A percentile compares a stretch with the other conserved stretches of the same genome.
These are phyloP conservation scores for Triangularia setosa DNA, from an alignment of 2,329 filamentous ascomycete species.

Conservation along the genomic window DNA sequence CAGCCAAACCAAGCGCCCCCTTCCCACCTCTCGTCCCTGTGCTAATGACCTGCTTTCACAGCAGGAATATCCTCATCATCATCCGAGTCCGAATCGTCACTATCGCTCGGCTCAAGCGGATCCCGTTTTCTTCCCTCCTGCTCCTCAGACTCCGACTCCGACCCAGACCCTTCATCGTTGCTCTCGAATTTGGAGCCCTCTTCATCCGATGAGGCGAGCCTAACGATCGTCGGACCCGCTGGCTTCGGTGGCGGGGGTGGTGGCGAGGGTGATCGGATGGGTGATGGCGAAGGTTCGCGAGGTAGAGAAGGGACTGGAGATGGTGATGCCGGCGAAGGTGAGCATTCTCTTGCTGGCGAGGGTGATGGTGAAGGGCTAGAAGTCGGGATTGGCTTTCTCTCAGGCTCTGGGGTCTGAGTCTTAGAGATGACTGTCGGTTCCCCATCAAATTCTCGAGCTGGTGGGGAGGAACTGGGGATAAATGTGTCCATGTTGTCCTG, in stretches of 20 bases:
- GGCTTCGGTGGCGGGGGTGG: conserved; percentile 17
- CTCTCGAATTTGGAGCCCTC: conserved; percentile 19
- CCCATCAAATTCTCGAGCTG: background rate
- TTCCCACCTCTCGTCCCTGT: background rate
- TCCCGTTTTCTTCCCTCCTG: background rate
- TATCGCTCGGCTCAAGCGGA: conserved; percentile 11
- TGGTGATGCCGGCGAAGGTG: background rate
- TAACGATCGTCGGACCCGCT: conserved; percentile 32
- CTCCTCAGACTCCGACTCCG: conserved; percentile 2
- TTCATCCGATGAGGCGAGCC: conserved; percentile 30
- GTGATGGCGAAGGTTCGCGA: background rate
- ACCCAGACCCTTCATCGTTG: background rate
- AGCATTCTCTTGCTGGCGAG: background rate
- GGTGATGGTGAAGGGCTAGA: background rate
- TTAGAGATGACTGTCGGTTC: background rate
- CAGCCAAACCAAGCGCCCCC: conserved; percentile 3
- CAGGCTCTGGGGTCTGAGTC: background rate
- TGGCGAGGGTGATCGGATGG: background rate
- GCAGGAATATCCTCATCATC: conserved; percentile 28
- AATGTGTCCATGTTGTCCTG: background rate
- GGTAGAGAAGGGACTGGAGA: background rate
- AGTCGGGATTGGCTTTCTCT: background rate
- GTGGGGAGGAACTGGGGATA: background rate
- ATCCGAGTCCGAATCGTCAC: conserved; percentile 20
- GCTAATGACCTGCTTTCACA: conserved; percentile 10